Evolutionary conservation across 75 land plant genomes (phyloP).

Genomic region (Sequoiadendron giganteum): DNA sequence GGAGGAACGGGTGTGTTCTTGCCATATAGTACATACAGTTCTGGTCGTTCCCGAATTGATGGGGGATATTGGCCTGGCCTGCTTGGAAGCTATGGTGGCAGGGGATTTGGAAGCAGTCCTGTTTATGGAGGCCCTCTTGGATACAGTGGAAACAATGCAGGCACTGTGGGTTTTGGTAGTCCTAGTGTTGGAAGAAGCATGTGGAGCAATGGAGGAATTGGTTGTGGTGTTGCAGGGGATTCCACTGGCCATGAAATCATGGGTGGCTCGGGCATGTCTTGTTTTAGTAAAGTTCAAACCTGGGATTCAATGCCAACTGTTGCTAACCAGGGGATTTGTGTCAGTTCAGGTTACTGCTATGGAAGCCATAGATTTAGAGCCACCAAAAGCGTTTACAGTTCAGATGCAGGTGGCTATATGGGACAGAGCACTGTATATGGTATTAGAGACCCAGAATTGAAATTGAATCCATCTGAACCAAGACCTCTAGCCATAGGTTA

Average conservation of each 20-base stretch:
- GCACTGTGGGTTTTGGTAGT: slow-evolving; percentile 33
- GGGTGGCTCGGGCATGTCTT: slow-evolving; percentile 27
- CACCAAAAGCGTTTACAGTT: slow-evolving; percentile 26
- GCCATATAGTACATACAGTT: slow-evolving; percentile 34
- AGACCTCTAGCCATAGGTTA: slow-evolving; percentile 45
- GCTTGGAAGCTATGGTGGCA: slow-evolving; percentile 32
- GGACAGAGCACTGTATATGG: slow-evolving; percentile 5
- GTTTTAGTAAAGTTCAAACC: slow-evolving; percentile 19
- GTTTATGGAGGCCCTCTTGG: slow-evolving; percentile 21
- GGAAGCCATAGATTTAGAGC: slow-evolving; percentile 32
- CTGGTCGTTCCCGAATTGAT: slow-evolving; percentile 44
- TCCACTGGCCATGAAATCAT: slow-evolving; percentile 23
- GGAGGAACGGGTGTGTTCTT: slow-evolving; percentile 44
- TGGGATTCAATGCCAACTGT: slow-evolving; percentile 42
- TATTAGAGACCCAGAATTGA: slow-evolving; percentile 55
- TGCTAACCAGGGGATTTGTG: slow-evolving; percentile 24
- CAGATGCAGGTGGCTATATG: not conserved
- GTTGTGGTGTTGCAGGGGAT: slow-evolving; percentile 21
- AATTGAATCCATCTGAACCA: slow-evolving; percentile 47
- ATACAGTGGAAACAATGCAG: slow-evolving; percentile 38
- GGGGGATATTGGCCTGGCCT: slow-evolving; percentile 40
- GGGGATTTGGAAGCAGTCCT: slow-evolving; percentile 21
- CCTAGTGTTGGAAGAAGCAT: slow-evolving; percentile 26
- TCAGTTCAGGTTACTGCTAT: slow-evolving; percentile 15
- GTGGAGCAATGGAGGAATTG: slow-evolving; percentile 51